Evolutionary conservation across 352 stramenopile genomes (phyloP).

Genomic region (Phytopythium montanum): DNA sequence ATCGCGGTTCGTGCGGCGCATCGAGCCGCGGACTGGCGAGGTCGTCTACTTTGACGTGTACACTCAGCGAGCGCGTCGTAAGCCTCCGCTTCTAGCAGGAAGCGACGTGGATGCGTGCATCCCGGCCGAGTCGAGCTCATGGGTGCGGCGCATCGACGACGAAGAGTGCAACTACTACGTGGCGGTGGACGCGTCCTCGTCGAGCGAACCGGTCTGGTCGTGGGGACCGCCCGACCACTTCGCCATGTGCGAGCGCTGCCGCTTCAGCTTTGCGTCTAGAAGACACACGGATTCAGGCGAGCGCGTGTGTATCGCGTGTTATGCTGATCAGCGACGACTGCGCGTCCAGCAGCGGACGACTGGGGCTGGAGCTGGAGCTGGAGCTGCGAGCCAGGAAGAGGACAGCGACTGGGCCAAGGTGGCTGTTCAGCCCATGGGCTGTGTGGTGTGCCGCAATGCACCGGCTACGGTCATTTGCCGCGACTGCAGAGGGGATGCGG

Average conservation of each 20-base stretch:
- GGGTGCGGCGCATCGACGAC: conserved; percentile 50
- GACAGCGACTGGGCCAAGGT: conserved; percentile 51
- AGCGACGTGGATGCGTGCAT: conserved; percentile 42
- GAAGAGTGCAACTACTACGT: conserved; percentile 49
- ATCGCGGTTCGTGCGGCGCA: conserved; percentile 47
- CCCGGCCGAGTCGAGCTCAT: conserved; percentile 56
- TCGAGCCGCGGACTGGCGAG: conserved; percentile 47
- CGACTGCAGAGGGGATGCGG: conserved; percentile 48
- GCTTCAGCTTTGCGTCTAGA: conserved; percentile 49
- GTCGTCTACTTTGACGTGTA: conserved; percentile 64
- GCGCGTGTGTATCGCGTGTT: conserved; percentile 65
- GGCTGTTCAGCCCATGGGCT: conserved; percentile 46
- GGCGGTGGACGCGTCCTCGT: conserved; percentile 31
- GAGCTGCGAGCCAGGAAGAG: background rate
- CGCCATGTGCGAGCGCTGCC: conserved; percentile 51
- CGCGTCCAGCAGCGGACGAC: background rate
- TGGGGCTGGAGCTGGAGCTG: conserved; percentile 7
- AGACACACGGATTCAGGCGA: conserved; percentile 36
- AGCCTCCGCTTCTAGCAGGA: conserved; percentile 41
- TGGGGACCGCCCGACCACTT: conserved; percentile 49
- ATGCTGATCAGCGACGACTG: conserved; percentile 23
- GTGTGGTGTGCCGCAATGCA: conserved; percentile 53
- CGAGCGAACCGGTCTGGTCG: conserved; percentile 20
- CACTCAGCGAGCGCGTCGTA: conserved; percentile 27
- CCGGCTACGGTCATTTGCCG: conserved; percentile 42